Percentiles rank a stretch among this genome's conserved stretches.
These are phyloP conservation scores for Proliferodiscus dingleyae DNA, from an alignment of 2,329 filamentous ascomycete genomes.

Conservation along the genomic window DNA sequence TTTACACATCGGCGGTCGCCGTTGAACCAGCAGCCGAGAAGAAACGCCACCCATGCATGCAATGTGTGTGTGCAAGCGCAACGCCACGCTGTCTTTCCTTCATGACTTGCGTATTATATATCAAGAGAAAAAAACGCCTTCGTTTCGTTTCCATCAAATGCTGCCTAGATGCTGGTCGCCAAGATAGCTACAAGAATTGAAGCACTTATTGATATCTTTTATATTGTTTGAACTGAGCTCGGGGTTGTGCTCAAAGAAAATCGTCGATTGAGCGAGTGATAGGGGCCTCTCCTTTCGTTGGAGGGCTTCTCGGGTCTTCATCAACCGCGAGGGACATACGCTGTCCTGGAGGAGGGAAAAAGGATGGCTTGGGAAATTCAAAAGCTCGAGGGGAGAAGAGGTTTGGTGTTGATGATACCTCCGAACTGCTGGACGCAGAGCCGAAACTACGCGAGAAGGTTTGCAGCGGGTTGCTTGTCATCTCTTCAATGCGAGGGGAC, in stretches of 20 bases:
- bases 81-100: constrained; percentile 1
- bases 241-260: constrained; percentile 49
- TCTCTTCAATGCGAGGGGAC: constrained; percentile 30
- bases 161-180: background rate
- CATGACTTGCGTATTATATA: constrained; percentile 9
- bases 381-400: constrained; percentile 65
- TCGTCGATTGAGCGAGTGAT: constrained; percentile 77
- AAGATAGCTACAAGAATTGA: background rate
- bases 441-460: constrained; percentile 20
- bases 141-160: background rate
- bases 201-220: background rate
- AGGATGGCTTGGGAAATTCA: constrained; percentile 66
- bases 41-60: constrained; percentile 12
- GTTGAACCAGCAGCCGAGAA: background rate
- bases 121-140: background rate
- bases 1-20: constrained; percentile 2
- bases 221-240: background rate
- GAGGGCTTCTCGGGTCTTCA: constrained; percentile 69
- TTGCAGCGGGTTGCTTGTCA: constrained; percentile 29
- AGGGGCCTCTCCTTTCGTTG: constrained; percentile 67
- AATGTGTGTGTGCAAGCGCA: background rate
- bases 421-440: constrained; percentile 9
- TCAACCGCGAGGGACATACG: constrained; percentile 22
- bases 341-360: constrained; percentile 43
- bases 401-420: constrained; percentile 21